These are phyloP conservation scores for Hygrocybe punicea DNA, from an alignment of 768 basidiomycete genomes.

Conservation along the genomic window DNA sequence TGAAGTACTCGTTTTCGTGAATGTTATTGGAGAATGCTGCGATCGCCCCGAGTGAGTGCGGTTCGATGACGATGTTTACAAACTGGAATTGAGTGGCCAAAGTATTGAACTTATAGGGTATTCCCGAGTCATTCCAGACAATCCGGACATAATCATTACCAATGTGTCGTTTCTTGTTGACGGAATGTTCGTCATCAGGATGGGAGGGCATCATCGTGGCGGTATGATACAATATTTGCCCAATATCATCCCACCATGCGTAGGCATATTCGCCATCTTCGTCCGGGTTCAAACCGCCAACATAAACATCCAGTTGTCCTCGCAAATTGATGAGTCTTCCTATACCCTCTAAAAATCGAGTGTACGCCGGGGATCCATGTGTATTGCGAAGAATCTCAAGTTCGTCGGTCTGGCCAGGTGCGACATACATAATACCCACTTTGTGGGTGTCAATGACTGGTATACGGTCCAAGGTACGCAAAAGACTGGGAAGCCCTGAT, in stretches of 20 bases:
- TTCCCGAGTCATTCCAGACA: slow-evolving; percentile 97
- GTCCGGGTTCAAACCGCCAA: slow-evolving; percentile 86
- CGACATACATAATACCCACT: slow-evolving; percentile 94
- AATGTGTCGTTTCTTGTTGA: slow-evolving; percentile 90
- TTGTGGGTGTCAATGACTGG: slow-evolving; percentile 98
- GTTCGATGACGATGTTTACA: slow-evolving; percentile 95
- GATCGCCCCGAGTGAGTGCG: slow-evolving; percentile 80
- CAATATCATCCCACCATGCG: slow-evolving; percentile 99
- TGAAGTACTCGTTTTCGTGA: slow-evolving; percentile 95
- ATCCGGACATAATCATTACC: slow-evolving; percentile 97
- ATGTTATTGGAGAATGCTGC: slow-evolving; percentile 80
- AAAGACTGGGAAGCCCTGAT: slow-evolving; percentile 52
- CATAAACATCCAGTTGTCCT: slow-evolving; percentile 88
- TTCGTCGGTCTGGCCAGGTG: slow-evolving; percentile 83
- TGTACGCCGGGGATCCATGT: slow-evolving; percentile 93
- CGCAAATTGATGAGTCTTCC: slow-evolving; percentile 85
- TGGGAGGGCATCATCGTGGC: slow-evolving; percentile 95
- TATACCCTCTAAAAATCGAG: slow-evolving; percentile 86
- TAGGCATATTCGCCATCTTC: slow-evolving; percentile 96
- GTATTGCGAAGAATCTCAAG: slow-evolving; percentile 83
- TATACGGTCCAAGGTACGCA: slow-evolving; percentile 71
- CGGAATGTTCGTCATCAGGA: slow-evolving; percentile 61
- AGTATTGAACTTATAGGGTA: slow-evolving; percentile 86
- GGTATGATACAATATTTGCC: slow-evolving; percentile 91
- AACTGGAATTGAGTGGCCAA: slow-evolving; percentile 93